A percentile compares a stretch with the other conserved stretches of the same genome.
Conservation (phyloP, 495 filamentous ascomycete genomes). For the Trypethelium eluteriae region DNA sequence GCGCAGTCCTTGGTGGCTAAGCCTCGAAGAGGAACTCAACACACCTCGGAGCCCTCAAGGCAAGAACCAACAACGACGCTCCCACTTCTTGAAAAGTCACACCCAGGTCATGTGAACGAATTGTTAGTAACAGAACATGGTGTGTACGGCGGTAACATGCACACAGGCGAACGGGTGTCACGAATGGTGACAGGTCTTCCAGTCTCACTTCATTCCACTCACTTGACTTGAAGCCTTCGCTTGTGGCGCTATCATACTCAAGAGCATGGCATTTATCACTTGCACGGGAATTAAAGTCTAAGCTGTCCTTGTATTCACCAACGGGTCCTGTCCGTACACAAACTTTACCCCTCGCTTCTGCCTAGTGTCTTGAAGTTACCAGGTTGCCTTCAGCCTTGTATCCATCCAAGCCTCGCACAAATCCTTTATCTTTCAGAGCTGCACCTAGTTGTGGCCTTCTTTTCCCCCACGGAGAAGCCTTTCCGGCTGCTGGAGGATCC, state of each 20-base stretch:
- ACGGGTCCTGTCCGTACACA: not conserved
- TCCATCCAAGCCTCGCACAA: not conserved
- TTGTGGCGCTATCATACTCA: not conserved
- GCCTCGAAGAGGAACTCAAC: too few species aligned
- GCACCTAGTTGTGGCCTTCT: not conserved
- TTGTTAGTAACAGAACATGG: not conserved
- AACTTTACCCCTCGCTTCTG: not conserved
- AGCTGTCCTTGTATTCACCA: too few species aligned
- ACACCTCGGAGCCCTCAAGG: too few species aligned
- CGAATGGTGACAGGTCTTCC: not conserved
- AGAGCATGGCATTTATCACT: not conserved
- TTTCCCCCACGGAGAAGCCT: not conserved
- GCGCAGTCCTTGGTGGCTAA: too few species aligned
- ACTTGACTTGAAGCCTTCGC: not conserved
- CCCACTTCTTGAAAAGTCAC: too few species aligned
- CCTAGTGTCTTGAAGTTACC: not conserved
- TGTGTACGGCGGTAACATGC: not conserved
- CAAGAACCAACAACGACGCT: too few species aligned
- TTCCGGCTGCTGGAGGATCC: too few species aligned
- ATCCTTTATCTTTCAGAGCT: not conserved
- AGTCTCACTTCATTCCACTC: not conserved
- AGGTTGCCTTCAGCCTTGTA: not conserved
- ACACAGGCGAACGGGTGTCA: not conserved
- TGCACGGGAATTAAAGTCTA: too few species aligned
- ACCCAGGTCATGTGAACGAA: not conserved